Evolutionary conservation across 2,329 filamentous ascomycete species (phyloP).

Genomic region (Cladosporium sp.): DNA sequence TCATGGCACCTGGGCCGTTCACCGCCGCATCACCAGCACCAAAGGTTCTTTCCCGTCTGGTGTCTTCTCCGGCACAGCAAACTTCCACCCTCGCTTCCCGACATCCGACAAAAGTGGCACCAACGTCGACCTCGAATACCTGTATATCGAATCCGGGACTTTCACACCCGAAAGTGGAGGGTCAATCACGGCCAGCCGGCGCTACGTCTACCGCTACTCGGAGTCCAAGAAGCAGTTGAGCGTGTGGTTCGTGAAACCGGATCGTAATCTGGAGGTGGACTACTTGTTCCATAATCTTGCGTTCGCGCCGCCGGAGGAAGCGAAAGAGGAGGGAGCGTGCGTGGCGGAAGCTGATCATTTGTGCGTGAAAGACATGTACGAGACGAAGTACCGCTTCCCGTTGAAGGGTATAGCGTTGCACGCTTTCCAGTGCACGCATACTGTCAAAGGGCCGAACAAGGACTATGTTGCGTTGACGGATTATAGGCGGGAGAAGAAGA

Average conservation of each 20-base stretch:
- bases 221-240: constrained; percentile 61
- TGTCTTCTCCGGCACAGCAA: constrained; percentile 30
- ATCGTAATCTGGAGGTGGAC: constrained; percentile 63
- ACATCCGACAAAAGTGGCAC: constrained; percentile 25
- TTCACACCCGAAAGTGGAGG: constrained; percentile 26
- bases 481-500: constrained; percentile 32
- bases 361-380: constrained; percentile 70
- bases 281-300: constrained; percentile 72
- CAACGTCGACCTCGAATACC: constrained; percentile 34
- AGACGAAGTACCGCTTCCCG: constrained; percentile 65
- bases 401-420: constrained; percentile 60
- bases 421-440: constrained; percentile 63
- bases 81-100: constrained; percentile 33
- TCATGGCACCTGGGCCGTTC: constrained; percentile 35
- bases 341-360: constrained; percentile 65
- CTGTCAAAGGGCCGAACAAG: constrained; percentile 70
- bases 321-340: constrained; percentile 52
- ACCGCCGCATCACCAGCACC: constrained; percentile 31
- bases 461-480: constrained; percentile 58
- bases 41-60: constrained; percentile 31
- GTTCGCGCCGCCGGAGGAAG: constrained; percentile 50
- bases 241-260: constrained; percentile 69
- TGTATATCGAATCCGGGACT: constrained; percentile 35
- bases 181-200: constrained; percentile 59
- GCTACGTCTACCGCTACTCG: constrained; percentile 73